Conservation (phyloP, 2,329 filamentous ascomycete species). For the Aureobasidium sp. region DNA sequence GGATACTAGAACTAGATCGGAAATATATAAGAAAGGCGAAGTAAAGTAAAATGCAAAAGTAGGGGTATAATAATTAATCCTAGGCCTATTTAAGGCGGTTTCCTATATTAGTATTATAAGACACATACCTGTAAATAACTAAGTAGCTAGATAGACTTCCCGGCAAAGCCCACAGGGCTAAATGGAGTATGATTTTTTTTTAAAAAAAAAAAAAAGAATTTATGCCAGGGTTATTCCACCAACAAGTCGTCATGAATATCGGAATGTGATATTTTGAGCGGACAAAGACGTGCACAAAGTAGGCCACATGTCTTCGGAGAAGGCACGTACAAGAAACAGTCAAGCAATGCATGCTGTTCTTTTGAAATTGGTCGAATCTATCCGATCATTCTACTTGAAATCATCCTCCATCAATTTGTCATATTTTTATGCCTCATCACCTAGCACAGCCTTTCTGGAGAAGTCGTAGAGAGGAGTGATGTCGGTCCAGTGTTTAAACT, state of each 20-base stretch:
- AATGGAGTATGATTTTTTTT: too few relatives aligned
- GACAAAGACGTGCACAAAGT: background rate
- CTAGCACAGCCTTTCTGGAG: conserved; percentile 49
- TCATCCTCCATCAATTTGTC: background rate
- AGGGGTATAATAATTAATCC: too few relatives aligned
- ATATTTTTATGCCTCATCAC: conserved; percentile 18
- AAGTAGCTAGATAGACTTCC: too few relatives aligned
- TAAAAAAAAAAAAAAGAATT: too few relatives aligned
- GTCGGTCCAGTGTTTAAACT: conserved; percentile 67
- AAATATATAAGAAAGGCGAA: too few relatives aligned
- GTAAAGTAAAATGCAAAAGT: too few relatives aligned
- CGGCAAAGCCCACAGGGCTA: too few relatives aligned
- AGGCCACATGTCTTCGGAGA: background rate
- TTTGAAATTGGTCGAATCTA: background rate
- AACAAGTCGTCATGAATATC: background rate
- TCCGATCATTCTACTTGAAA: background rate
- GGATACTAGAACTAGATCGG: too few relatives aligned
- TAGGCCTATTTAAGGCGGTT: too few relatives aligned
- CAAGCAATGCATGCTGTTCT: background rate
- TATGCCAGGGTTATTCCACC: background rate
- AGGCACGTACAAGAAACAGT: background rate
- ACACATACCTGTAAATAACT: too few relatives aligned
- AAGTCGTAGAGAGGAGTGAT: conserved; percentile 66
- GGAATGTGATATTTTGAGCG: too few relatives aligned
- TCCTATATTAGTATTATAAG: too few relatives aligned